phyloP scores from a whole-genome alignment of 768 basidiomycete genomes.

The Suillus lakei region DNA sequence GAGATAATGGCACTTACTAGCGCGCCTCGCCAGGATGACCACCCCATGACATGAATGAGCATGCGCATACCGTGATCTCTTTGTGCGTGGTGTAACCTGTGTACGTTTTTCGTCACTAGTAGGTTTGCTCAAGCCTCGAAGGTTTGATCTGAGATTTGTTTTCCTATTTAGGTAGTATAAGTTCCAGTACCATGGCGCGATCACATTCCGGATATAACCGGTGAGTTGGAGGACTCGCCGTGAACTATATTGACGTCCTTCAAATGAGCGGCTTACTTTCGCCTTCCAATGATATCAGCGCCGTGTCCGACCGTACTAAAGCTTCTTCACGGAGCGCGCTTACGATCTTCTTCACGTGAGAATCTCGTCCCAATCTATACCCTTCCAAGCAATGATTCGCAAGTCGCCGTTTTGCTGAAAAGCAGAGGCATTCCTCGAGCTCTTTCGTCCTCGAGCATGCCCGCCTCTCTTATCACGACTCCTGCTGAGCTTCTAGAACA shows the following conservation, averaged over 20 bases:
- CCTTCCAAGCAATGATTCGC: slow-evolving; percentile 25
- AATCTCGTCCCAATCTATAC: slow-evolving; percentile 33
- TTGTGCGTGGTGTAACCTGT: not conserved
- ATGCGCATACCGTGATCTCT: not conserved
- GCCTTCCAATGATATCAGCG: slow-evolving; percentile 4
- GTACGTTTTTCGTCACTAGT: not conserved
- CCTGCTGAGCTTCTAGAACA: slow-evolving; percentile 42
- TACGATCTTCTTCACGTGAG: slow-evolving; percentile 29
- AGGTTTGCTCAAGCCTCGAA: slow-evolving; percentile 8
- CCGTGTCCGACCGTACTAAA: slow-evolving; percentile 17
- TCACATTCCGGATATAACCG: slow-evolving; percentile 24
- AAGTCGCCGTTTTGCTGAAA: slow-evolving; percentile 33
- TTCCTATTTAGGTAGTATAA: slow-evolving; percentile 25
- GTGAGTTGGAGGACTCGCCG: slow-evolving; percentile 5
- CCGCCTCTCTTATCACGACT: slow-evolving; percentile 33
- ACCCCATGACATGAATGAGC: slow-evolving; percentile 1
- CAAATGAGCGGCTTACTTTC: slow-evolving; percentile 10
- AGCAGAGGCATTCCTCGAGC: slow-evolving; percentile 24
- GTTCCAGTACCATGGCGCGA: slow-evolving; percentile 21
- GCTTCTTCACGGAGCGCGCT: not conserved
- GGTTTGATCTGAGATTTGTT: slow-evolving; percentile 36
- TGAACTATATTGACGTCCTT: not conserved
- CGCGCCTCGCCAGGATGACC: not conserved
- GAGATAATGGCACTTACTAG: not conserved
- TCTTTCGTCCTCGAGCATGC: slow-evolving; percentile 34